phyloP scores from a whole-genome alignment of 108 stramenopile genomes.

The Cyclostephanos invisitatus region DNA sequence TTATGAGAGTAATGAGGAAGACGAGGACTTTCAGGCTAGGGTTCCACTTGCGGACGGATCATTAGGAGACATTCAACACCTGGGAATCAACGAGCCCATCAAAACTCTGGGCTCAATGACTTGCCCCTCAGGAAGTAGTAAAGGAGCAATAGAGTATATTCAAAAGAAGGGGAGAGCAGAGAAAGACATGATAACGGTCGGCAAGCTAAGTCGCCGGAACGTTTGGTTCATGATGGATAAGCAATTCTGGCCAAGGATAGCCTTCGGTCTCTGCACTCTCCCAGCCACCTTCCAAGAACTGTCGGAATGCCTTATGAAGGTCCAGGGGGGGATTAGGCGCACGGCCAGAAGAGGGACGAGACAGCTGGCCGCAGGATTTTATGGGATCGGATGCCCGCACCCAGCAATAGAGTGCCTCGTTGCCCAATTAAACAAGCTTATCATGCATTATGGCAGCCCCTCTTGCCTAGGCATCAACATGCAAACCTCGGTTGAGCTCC shows the following conservation, averaged over 20 bases:
- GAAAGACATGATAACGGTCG: slow-evolving; percentile 1
- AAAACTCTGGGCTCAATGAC: slow-evolving; percentile 18
- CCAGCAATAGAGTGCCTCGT: not conserved
- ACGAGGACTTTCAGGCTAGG: slow-evolving; percentile 2
- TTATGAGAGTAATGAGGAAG: slow-evolving; percentile 4
- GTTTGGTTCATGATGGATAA: slow-evolving; percentile 14
- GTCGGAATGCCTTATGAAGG: not conserved
- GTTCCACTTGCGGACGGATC: slow-evolving; percentile 23
- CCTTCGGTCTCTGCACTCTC: slow-evolving; percentile 1
- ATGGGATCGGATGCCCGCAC: slow-evolving; percentile 8
- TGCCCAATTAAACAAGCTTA: slow-evolving; percentile 1
- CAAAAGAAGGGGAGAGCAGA: slow-evolving; percentile 9
- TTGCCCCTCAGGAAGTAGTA: not conserved
- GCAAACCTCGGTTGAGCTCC: not conserved
- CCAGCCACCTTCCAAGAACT: not conserved
- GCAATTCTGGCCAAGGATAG: slow-evolving; percentile 16
- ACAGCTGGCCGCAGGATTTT: not conserved
- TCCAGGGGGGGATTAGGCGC: not conserved
- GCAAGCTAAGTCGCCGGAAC: not conserved
- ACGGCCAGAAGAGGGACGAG: not conserved
- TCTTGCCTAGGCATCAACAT: not conserved
- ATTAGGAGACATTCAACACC: slow-evolving; percentile 4
- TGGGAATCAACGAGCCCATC: not conserved
- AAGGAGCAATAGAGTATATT: not conserved
- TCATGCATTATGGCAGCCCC: slow-evolving; percentile 14